These are phyloP conservation scores for Linnemannia zychae DNA, from an alignment of 192 early-diverging fungal genomes.

Conservation along the genomic window DNA sequence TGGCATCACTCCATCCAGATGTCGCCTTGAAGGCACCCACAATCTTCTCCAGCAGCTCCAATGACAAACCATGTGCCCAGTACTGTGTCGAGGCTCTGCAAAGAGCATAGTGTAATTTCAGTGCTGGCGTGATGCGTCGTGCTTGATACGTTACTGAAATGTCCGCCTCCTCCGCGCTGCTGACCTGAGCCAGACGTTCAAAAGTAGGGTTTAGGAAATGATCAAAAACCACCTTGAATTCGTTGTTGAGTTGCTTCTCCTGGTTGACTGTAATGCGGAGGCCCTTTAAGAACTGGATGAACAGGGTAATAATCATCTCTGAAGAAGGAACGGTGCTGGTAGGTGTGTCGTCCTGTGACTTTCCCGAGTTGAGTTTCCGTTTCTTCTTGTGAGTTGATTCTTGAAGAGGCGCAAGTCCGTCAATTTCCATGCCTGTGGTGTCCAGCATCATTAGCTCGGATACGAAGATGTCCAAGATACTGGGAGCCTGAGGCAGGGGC, in stretches of 20 bases:
- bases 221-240: constrained; percentile 24
- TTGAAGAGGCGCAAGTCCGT: constrained; percentile 19
- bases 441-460: constrained; percentile 33
- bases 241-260: constrained; percentile 53
- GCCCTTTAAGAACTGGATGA: constrained; percentile 50
- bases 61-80: constrained; percentile 22
- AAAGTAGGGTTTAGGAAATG: constrained; percentile 27
- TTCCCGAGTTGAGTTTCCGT: constrained; percentile 48
- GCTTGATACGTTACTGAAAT: constrained; percentile 13
- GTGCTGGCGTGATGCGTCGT: constrained; percentile 23
- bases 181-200: background rate
- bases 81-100: constrained; percentile 42
- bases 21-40: constrained; percentile 17
- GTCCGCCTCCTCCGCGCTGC: background rate
- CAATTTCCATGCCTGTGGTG: constrained; percentile 29
- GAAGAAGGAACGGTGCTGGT: constrained; percentile 2
- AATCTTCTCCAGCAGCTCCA: constrained; percentile 21
- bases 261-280: constrained; percentile 42
- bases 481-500: constrained; percentile 40
- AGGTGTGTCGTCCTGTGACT: background rate
- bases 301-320: constrained; percentile 25
- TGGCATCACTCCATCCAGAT: constrained; percentile 32
- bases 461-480: constrained; percentile 38
- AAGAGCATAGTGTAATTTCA: constrained; percentile 38
- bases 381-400: constrained; percentile 31